phyloP scores from a whole-genome alignment of 2,329 filamentous ascomycete genomes.

The Claviceps humidiphila region DNA sequence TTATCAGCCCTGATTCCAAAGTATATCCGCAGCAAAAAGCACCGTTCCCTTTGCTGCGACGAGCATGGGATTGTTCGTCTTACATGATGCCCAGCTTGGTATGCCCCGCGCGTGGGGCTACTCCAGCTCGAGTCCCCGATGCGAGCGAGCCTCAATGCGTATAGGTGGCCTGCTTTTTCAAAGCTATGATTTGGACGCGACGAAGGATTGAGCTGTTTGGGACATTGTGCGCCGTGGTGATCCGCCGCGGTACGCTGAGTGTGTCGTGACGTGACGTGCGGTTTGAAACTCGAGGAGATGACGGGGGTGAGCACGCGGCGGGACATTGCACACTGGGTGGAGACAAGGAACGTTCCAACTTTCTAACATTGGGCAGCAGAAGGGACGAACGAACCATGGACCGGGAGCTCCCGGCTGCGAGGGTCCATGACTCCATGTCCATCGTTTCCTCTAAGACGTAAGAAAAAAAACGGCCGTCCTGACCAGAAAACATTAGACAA shows the following conservation, averaged over 20 bases:
- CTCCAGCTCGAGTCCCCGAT: neutral
- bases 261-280: neutral
- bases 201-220: constrained; percentile 6
- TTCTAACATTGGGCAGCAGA: neutral
- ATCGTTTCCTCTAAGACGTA: neutral
- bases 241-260: neutral
- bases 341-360: neutral
- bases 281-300: neutral
- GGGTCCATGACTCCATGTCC: neutral
- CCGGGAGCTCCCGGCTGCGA: neutral
- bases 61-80: neutral
- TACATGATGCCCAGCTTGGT: constrained; percentile 1
- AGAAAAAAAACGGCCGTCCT: neutral
- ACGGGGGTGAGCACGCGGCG: neutral
- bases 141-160: constrained; percentile 1
- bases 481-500: no score
- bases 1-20: neutral
- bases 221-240: constrained; percentile 12
- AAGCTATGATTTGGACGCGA: constrained; percentile 10
- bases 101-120: constrained; percentile 17
- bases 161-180: neutral
- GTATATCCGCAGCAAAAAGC: neutral
- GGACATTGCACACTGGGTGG: neutral
- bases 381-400: neutral
- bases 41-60: neutral